Percentiles rank a stretch among this genome's conserved stretches.
phyloP scores from a whole-genome alignment of 345 rosid genomes.

The Salix viminalis region DNA sequence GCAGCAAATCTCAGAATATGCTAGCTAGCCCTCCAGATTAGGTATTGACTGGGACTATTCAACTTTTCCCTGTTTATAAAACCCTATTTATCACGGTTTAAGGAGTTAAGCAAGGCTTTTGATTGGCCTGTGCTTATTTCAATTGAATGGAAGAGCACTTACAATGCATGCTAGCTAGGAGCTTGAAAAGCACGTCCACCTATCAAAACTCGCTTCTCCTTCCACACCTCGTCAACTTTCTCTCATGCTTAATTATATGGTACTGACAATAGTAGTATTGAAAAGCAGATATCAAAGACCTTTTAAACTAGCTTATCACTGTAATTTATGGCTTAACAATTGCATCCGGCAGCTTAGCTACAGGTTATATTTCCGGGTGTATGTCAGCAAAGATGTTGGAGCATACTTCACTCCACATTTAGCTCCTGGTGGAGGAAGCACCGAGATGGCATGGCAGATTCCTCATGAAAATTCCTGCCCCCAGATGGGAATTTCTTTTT shows the following conservation, averaged over 20 bases:
- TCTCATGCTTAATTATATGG: background rate
- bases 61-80: background rate
- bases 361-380: background rate
- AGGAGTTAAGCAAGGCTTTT: background rate
- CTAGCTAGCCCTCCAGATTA: constrained; percentile 2
- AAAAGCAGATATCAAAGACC: background rate
- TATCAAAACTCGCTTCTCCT: constrained; percentile 11
- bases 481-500: too few relatives aligned
- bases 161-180: background rate
- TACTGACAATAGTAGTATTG: background rate
- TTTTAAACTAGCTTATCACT: background rate
- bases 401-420: background rate
- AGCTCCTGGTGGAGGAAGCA: background rate
- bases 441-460: background rate
- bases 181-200: constrained; percentile 24
- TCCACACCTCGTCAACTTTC: background rate
- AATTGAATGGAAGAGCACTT: constrained; percentile 19
- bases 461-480: background rate
- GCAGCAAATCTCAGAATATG: background rate
- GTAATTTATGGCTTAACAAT: background rate
- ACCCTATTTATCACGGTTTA: background rate
- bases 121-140: background rate
- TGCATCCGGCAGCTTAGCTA: background rate
- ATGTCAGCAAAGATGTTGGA: background rate
- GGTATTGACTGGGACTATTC: constrained; percentile 13